Percentiles rank a stretch among this genome's conserved stretches.
Evolutionary conservation across 768 basidiomycete genomes (phyloP).

Genomic region (Cyclocybe aegerita): DNA sequence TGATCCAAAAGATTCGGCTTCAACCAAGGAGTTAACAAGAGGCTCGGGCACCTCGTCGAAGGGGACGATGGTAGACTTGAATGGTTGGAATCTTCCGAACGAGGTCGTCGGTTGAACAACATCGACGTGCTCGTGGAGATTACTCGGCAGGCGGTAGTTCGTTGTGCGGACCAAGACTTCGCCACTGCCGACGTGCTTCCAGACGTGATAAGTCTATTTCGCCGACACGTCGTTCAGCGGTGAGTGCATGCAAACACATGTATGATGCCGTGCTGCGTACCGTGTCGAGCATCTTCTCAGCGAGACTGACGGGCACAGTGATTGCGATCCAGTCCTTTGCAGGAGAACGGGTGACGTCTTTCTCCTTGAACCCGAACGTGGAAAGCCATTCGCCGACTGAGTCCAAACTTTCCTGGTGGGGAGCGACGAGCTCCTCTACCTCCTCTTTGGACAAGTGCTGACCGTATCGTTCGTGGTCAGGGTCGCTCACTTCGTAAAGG

Average conservation of each 20-base stretch:
- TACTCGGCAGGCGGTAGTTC: conserved; percentile 61
- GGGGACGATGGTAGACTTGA: conserved; percentile 32
- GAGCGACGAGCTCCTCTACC: conserved; percentile 60
- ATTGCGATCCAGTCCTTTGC: conserved; percentile 72
- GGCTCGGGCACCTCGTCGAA: conserved; percentile 20
- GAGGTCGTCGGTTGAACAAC: conserved; percentile 73
- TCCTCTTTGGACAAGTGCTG: conserved; percentile 62
- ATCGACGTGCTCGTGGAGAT: conserved; percentile 61
- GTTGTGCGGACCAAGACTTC: conserved; percentile 65
- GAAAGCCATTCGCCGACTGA: conserved; percentile 63
- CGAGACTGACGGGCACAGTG: conserved; percentile 53
- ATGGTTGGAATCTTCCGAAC: conserved; percentile 37
- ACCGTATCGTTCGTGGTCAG: conserved; percentile 53
- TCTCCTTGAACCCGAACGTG: conserved; percentile 49
- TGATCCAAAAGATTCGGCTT: conserved; percentile 12
- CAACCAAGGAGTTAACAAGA: conserved; percentile 8
- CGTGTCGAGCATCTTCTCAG: conserved; percentile 72
- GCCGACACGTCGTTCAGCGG: not conserved
- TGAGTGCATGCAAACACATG: not conserved
- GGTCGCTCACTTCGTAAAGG: conserved; percentile 59
- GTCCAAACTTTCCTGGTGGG: conserved; percentile 49
- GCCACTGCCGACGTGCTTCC: conserved; percentile 52
- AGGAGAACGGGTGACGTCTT: conserved; percentile 51
- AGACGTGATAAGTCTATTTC: conserved; percentile 60
- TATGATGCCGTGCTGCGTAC: conserved; percentile 31